These are phyloP conservation scores for Lactuca saligna DNA, from an alignment of 129 eudicot species.

Conservation along the genomic window DNA sequence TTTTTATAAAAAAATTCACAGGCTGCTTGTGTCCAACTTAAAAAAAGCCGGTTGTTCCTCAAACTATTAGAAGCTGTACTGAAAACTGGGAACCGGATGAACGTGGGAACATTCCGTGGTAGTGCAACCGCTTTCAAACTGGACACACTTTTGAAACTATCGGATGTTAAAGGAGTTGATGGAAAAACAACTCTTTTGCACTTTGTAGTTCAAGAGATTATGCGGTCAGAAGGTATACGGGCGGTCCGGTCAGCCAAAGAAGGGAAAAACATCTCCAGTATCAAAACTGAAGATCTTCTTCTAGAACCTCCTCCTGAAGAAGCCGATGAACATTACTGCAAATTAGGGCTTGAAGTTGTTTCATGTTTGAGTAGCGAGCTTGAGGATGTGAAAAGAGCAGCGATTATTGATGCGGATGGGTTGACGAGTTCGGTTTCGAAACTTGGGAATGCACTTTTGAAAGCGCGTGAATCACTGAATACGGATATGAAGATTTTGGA, in stretches of 20 bases:
- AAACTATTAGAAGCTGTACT: constrained; percentile 64
- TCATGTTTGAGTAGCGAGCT: constrained; percentile 43
- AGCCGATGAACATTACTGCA: constrained; percentile 35
- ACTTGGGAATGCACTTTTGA: constrained; percentile 34
- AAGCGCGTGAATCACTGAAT: constrained; percentile 37
- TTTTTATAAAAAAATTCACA: constrained; percentile 3
- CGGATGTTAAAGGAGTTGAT: constrained; percentile 63
- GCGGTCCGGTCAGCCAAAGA: constrained; percentile 43
- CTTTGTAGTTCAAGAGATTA: constrained; percentile 54
- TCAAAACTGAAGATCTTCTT: constrained; percentile 37
- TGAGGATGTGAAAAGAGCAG: constrained; percentile 48
- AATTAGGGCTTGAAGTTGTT: constrained; percentile 49
- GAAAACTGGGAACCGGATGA: constrained; percentile 72
- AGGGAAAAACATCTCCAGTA: constrained; percentile 20
- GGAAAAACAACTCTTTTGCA: constrained; percentile 63
- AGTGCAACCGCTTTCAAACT: constrained; percentile 64
- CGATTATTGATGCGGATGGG: constrained; percentile 44
- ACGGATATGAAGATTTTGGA: constrained; percentile 34
- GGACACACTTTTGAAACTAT: constrained; percentile 54
- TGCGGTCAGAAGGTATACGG: constrained; percentile 53
- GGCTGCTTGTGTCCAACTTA: constrained; percentile 63
- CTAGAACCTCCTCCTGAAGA: constrained; percentile 38
- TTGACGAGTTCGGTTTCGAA: constrained; percentile 42
- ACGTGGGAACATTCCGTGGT: constrained; percentile 66
- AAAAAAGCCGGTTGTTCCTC: constrained; percentile 45